Evolutionary conservation across 805 yeast species (phyloP), one percentile per base, ranked within the genome.

Genomic region (Dipodascus albidus): DNA sequence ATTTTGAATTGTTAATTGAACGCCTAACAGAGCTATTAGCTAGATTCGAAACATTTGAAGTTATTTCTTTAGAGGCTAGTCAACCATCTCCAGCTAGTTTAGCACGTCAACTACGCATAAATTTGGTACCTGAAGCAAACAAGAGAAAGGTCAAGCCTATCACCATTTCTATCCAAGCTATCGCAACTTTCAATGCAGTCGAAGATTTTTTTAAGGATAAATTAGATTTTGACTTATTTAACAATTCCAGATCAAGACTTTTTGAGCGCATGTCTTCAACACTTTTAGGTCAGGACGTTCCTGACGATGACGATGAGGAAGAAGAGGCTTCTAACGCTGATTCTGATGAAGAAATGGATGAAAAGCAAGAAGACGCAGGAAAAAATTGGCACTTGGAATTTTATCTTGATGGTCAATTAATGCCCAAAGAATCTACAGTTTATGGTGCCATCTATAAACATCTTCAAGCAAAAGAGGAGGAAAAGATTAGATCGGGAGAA

Each of bases 21-120:
- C 79, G 82, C 56, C 68, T 88, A 17, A 93, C 87, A 56, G 89
- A 85, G 53, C 80, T 87, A 0, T 67, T 88, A 21, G 80, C 87
- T 1, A 74, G 95, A 59, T 73, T 81, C 0, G 96, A 89, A 64
- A 71, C 83, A 0, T 86, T 88, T 64, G 84, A 81, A 44, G 79
- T 88, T 17, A 65, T 76, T 1, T 86, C 77, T 14, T 55, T 59
- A 11, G 51, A 56, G 23, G 59, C 55, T 23, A 31, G 49, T 48
- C 19, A 55, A 15, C 15, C 56, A 21, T 51, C 53, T 22, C 62
- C 67, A 3, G 58, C 63, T 14, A 59, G 60, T 15, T 74, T 89
- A 76, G 85, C 89, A 0, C 82, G 79, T 54, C 95, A 87, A 64
- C 69, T 88, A 47, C 81, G 80, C 53, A 57, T 88, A 15, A 78